These are phyloP conservation scores for Chrysoporthe austroafricana DNA, from an alignment of 2,329 filamentous ascomycete species.

Conservation along the genomic window DNA sequence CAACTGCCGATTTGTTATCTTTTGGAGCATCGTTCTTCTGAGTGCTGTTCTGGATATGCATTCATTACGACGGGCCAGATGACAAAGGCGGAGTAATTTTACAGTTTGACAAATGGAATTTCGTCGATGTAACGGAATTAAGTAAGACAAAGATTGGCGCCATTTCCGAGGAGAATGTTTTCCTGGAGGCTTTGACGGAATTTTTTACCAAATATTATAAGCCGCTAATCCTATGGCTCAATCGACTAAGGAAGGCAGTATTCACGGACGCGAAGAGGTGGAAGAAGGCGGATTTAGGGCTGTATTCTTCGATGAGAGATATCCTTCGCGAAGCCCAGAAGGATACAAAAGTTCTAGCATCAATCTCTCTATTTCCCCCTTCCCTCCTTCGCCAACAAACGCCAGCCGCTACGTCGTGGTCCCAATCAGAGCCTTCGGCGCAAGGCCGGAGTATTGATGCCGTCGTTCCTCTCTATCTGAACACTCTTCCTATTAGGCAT, in stretches of 20 bases:
- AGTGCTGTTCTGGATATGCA: constrained; percentile 51
- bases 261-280: not conserved
- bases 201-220: not conserved
- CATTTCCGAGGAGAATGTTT: not conserved
- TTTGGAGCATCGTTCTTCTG: constrained; percentile 54
- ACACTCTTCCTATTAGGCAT: no score
- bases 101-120: constrained; percentile 33
- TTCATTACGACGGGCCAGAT: constrained; percentile 41
- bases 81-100: constrained; percentile 32
- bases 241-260: not conserved
- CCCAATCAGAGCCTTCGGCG: no score
- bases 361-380: no score
- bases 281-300: not conserved
- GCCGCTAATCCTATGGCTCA: not conserved
- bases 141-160: not conserved
- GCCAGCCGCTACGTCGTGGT: no score
- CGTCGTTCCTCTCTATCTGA: no score
- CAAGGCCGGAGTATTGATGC: no score
- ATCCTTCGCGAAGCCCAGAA: not conserved
- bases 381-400: no score
- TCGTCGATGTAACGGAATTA: not conserved
- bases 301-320: not conserved
- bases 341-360: no score
- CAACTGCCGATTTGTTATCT: no score
- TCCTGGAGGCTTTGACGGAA: not conserved